Evolutionary conservation across 176 grass and related monocot species (phyloP).

Genomic region (Raddia guianensis): DNA sequence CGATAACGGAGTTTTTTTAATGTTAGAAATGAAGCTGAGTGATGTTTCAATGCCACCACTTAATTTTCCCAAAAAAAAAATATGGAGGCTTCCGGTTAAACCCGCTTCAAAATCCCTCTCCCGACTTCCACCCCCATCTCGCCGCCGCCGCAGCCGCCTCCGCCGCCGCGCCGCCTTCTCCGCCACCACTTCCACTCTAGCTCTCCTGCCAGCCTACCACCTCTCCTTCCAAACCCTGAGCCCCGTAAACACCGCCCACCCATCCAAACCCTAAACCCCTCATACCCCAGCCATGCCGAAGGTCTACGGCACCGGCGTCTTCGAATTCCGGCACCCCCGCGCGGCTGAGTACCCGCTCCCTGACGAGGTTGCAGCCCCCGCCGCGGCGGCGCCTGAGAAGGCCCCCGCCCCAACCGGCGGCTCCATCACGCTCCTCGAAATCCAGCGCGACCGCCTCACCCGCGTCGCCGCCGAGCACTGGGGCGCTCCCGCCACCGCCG

Average conservation of each 20-base stretch:
- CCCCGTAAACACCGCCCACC: no score
- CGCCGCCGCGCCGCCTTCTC: neutral
- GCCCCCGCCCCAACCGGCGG: constrained; percentile 41
- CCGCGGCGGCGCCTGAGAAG: constrained; percentile 39
- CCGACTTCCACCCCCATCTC: neutral
- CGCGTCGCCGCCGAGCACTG: constrained; percentile 69
- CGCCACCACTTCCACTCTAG: neutral
- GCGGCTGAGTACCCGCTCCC: constrained; percentile 85
- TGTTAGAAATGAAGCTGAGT: no score
- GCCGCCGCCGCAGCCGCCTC: neutral
- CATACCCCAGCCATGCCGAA: constrained; percentile 66
- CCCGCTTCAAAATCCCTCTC: constrained; percentile 4
- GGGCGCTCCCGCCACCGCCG: constrained; percentile 42
- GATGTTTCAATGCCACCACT: no score
- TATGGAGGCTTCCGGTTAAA: constrained; percentile 40
- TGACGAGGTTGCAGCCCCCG: neutral
- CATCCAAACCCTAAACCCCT: constrained; percentile 19
- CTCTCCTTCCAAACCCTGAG: neutral
- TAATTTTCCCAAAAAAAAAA: neutral
- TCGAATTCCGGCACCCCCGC: constrained; percentile 92
- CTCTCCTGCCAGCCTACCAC: neutral
- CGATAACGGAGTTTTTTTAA: no score
- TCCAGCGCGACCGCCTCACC: constrained; percentile 92
- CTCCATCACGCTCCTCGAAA: constrained; percentile 80
- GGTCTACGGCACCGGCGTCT: constrained; percentile 87